These are phyloP conservation scores for Potentilla sterilis DNA, from an alignment of 306 rosid species.

Conservation along the genomic window DNA sequence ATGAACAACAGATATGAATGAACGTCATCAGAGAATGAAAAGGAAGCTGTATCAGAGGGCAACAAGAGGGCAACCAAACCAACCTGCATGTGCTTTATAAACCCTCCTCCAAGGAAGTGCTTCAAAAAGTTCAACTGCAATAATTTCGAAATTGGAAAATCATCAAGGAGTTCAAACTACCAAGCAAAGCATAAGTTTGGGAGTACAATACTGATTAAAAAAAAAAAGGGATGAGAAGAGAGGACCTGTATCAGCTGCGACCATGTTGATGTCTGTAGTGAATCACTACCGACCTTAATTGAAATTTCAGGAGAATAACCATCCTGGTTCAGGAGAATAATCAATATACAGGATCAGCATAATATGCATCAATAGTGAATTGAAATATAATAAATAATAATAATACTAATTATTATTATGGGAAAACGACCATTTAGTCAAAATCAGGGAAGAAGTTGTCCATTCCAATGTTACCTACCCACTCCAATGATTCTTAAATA, in stretches of 20 bases:
- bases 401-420: no score
- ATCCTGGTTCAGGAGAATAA: slow-evolving; percentile 41
- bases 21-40: no score
- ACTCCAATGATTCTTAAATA: no score
- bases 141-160: slow-evolving; percentile 1
- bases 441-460: no score
- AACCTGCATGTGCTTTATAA: slow-evolving; percentile 94
- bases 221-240: background rate
- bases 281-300: slow-evolving; percentile 69
- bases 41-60: background rate
- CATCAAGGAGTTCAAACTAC: background rate
- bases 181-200: background rate
- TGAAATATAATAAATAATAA: background rate
- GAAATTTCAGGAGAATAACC: slow-evolving; percentile 75
- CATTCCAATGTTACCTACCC: no score
- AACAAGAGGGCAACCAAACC: slow-evolving; percentile 8
- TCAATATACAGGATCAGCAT: slow-evolving; percentile 17
- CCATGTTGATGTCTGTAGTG: slow-evolving; percentile 80
- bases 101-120: slow-evolving; percentile 91
- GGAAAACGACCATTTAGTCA: no score
- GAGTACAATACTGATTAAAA: background rate
- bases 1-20: background rate
- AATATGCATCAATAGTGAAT: background rate
- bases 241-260: slow-evolving; percentile 73
- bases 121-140: slow-evolving; percentile 76